Conservation (phyloP, 176 grass and related monocot genomes). For the Eleusine coracana region DNA sequence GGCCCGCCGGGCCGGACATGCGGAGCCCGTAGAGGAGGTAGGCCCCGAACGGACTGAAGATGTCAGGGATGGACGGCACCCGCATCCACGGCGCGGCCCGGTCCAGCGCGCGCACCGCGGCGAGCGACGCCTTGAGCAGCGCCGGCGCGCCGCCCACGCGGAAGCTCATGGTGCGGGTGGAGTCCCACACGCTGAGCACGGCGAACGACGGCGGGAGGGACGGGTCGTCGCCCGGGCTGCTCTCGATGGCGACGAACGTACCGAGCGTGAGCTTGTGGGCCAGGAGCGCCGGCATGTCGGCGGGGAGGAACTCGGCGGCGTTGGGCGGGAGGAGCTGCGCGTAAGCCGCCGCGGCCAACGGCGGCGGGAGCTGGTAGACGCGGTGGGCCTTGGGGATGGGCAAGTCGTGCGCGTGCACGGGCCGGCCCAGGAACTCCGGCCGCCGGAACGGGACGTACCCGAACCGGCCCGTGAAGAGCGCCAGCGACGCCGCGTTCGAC, state of each 20-base stretch:
- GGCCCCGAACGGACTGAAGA: slow-evolving; percentile 71
- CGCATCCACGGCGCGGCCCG: slow-evolving; percentile 55
- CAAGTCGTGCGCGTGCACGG: slow-evolving; percentile 58
- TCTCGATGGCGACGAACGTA: slow-evolving; percentile 62
- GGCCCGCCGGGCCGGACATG: slow-evolving; percentile 58
- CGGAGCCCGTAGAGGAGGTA: slow-evolving; percentile 70
- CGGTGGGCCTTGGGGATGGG: slow-evolving; percentile 16
- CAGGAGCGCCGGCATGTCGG: slow-evolving; percentile 67
- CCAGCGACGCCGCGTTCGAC: slow-evolving; percentile 65
- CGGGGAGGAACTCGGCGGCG: slow-evolving; percentile 65
- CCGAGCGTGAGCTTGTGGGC: slow-evolving; percentile 68
- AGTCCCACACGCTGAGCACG: slow-evolving; percentile 70
- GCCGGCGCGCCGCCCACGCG: slow-evolving; percentile 44
- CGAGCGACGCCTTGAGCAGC: slow-evolving; percentile 44
- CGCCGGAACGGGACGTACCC: slow-evolving; percentile 63
- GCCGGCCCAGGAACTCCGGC: slow-evolving; percentile 57
- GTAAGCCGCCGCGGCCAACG: slow-evolving; percentile 47
- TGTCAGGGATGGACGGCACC: slow-evolving; percentile 66
- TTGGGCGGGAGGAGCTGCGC: slow-evolving; percentile 37
- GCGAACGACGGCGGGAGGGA: slow-evolving; percentile 50
- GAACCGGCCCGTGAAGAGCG: slow-evolving; percentile 67
- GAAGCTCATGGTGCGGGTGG: slow-evolving; percentile 52
- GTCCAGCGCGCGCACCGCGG: slow-evolving; percentile 56
- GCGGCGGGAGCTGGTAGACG: slow-evolving; percentile 47
- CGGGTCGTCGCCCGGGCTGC: neutral